These are phyloP conservation scores for Termitomyces sp. DNA, from an alignment of 768 basidiomycete species.

Conservation along the genomic window DNA sequence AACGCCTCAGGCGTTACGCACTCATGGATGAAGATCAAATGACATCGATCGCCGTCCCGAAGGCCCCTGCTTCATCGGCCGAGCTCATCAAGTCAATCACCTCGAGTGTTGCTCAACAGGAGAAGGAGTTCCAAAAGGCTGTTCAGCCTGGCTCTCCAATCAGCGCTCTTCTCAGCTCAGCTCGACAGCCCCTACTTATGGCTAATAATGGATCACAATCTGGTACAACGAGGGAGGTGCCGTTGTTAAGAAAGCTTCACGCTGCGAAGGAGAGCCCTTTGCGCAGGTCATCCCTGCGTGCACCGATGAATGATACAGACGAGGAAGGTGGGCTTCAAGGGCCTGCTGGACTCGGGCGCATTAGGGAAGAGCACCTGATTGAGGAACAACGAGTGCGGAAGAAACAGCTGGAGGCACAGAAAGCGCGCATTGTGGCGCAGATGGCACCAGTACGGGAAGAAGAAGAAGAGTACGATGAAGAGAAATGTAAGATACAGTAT, in stretches of 20 bases:
- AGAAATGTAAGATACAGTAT: slow-evolving; percentile 16
- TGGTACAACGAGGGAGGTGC: slow-evolving; percentile 25
- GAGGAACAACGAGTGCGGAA: slow-evolving; percentile 34
- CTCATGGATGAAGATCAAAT: slow-evolving; percentile 60
- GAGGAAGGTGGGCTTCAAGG: slow-evolving; percentile 26
- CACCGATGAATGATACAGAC: slow-evolving; percentile 41
- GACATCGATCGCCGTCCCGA: slow-evolving; percentile 37
- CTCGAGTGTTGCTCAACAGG: slow-evolving; percentile 73
- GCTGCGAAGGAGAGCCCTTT: slow-evolving; percentile 54
- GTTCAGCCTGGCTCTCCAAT: slow-evolving; percentile 95
- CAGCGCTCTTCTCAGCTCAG: slow-evolving; percentile 83
- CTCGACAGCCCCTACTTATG: slow-evolving; percentile 82
- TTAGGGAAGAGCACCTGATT: slow-evolving; percentile 20
- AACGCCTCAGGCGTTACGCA: slow-evolving; percentile 54
- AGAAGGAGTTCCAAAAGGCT: slow-evolving; percentile 95
- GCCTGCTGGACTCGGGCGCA: slow-evolving; percentile 15
- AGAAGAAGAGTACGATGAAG: slow-evolving; percentile 26
- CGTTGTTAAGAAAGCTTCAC: slow-evolving; percentile 50
- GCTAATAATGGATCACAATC: slow-evolving; percentile 26
- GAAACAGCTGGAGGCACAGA: slow-evolving; percentile 86
- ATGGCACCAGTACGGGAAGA: slow-evolving; percentile 68
- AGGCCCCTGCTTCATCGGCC: slow-evolving; percentile 16
- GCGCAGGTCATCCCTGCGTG: slow-evolving; percentile 34
- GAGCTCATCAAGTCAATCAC: slow-evolving; percentile 37
- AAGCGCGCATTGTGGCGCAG: slow-evolving; percentile 90